Percentiles rank a stretch among this genome's conserved stretches.
Evolutionary conservation across 495 filamentous ascomycete species (phyloP).

Genomic region (Cercophora samala): DNA sequence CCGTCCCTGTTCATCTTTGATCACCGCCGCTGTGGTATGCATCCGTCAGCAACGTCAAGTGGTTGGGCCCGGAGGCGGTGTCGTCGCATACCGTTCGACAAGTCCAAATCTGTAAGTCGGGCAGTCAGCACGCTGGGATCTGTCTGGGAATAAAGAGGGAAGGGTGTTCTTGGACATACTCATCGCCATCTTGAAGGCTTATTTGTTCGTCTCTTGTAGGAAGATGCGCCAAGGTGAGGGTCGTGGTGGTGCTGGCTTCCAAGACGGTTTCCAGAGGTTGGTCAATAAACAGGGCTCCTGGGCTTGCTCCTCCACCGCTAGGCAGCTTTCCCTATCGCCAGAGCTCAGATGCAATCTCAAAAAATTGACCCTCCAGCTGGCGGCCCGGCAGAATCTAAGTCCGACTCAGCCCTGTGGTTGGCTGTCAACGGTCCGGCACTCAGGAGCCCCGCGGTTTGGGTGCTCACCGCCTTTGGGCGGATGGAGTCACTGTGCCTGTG

Average conservation of each 20-base stretch:
- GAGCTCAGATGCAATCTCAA: slow-evolving; percentile 29
- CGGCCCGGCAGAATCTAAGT: slow-evolving; percentile 34
- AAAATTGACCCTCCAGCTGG: slow-evolving; percentile 28
- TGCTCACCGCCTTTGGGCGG: slow-evolving; percentile 21
- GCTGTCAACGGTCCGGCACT: background rate
- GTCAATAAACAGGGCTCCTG: slow-evolving; percentile 10
- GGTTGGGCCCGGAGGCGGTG: background rate
- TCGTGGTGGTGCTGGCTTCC: slow-evolving; percentile 4
- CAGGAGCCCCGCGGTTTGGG: slow-evolving; percentile 22
- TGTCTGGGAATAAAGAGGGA: background rate
- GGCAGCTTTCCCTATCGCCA: slow-evolving; percentile 28
- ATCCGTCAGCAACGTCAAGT: slow-evolving; percentile 16
- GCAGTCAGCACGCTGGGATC: slow-evolving; percentile 29
- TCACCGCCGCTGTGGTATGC: slow-evolving; percentile 44
- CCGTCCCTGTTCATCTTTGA: slow-evolving; percentile 88
- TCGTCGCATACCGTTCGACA: slow-evolving; percentile 46
- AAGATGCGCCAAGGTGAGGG: slow-evolving; percentile 9
- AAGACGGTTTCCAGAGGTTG: slow-evolving; percentile 11
- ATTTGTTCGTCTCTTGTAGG: slow-evolving; percentile 14
- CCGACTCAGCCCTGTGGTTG: slow-evolving; percentile 25
- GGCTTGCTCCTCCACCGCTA: slow-evolving; percentile 25
- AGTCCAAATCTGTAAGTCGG: slow-evolving; percentile 43
- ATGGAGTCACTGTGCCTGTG: slow-evolving; percentile 11
- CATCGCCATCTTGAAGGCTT: slow-evolving; percentile 46
- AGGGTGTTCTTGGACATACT: slow-evolving; percentile 35